These are phyloP conservation scores for Kodamaea ohmeri DNA, from an alignment of 1,139 yeast species.

Conservation along the genomic window DNA sequence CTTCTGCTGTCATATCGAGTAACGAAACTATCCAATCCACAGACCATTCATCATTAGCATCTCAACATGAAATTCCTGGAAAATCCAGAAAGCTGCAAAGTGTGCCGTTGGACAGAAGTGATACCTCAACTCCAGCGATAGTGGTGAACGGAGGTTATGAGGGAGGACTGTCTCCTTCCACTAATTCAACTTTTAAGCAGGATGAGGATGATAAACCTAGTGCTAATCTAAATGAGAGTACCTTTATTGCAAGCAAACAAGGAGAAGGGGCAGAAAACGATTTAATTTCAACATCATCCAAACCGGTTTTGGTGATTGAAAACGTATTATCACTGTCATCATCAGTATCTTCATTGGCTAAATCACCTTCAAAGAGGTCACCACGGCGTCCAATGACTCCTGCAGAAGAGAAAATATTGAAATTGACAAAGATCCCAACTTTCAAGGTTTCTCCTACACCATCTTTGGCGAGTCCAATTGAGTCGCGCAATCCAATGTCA, in stretches of 20 bases:
- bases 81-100: constrained; percentile 8
- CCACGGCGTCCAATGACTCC: constrained; percentile 31
- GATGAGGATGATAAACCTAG: constrained; percentile 14
- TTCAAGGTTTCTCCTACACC: constrained; percentile 16
- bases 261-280: not conserved
- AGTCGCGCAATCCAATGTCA: constrained; percentile 1
- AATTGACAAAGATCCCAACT: constrained; percentile 31
- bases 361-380: constrained; percentile 14
- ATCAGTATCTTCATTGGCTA: constrained; percentile 4
- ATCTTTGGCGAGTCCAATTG: constrained; percentile 5
- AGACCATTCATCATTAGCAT: constrained; percentile 30
- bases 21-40: constrained; percentile 34
- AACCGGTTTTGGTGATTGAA: constrained; percentile 4
- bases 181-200: constrained; percentile 21
- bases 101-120: constrained; percentile 4
- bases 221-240: constrained; percentile 6
- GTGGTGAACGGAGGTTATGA: constrained; percentile 21
- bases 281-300: not conserved
- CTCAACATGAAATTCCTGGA: constrained; percentile 20
- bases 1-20: constrained; percentile 30
- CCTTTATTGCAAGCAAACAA: constrained; percentile 2
- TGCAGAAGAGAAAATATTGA: constrained; percentile 29
- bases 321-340: constrained; percentile 6
- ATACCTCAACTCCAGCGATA: constrained; percentile 22
- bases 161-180: constrained; percentile 20